Evolutionary conservation across 176 grass and related monocot genomes (phyloP).

Genomic region (barley (Hordeum vulgare)): MorexV3_pseudomolecules_assembly NC_058524.1:167264872-167265371

Average conservation of each 20-base stretch:
- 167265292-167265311: background rate
- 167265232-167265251: constrained; percentile 39
- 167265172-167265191: constrained; percentile 18
- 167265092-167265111: constrained; percentile 38
- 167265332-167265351: background rate
- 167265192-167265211: constrained; percentile 14
- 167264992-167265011: constrained; percentile 41
- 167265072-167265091: constrained; percentile 32
- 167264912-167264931: constrained; percentile 31
- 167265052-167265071: constrained; percentile 39
- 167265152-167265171: constrained; percentile 22
- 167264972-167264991: constrained; percentile 40
- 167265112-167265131: constrained; percentile 41
- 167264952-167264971: constrained; percentile 30
- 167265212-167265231: background rate
- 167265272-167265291: background rate
- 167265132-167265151: constrained; percentile 31
- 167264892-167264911: constrained; percentile 46
- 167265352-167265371: background rate
- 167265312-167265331: background rate
- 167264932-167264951: constrained; percentile 51
- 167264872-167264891: constrained; percentile 56
- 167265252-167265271: background rate
- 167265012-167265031: constrained; percentile 35
- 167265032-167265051: constrained; percentile 46